Evolutionary conservation across 495 filamentous ascomycete species (phyloP).

Genomic region (Aspergillus sclerotioniger): DNA sequence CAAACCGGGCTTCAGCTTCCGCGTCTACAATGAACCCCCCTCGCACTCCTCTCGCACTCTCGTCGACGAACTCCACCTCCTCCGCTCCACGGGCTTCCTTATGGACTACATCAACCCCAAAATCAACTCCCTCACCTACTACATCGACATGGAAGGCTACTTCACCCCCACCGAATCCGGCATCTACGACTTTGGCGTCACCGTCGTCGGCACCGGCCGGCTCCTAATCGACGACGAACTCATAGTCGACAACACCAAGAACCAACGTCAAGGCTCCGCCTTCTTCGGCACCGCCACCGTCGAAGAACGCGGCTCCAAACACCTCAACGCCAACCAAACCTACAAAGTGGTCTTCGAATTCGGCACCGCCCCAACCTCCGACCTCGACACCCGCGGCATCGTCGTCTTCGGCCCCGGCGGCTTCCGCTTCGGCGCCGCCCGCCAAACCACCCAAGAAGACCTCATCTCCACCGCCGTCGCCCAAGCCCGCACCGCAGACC

Average conservation of each 20-base stretch:
- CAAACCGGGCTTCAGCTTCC: slow-evolving; percentile 56
- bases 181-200: slow-evolving; percentile 72
- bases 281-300: slow-evolving; percentile 62
- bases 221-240: slow-evolving; percentile 67
- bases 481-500: slow-evolving; percentile 62
- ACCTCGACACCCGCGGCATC: slow-evolving; percentile 50
- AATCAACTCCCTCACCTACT: slow-evolving; percentile 53
- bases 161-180: slow-evolving; percentile 61
- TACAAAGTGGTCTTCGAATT: slow-evolving; percentile 64
- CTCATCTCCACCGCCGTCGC: slow-evolving; percentile 62
- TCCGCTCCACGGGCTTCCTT: slow-evolving; percentile 54
- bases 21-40: slow-evolving; percentile 57
- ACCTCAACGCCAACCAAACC: slow-evolving; percentile 56
- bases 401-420: slow-evolving; percentile 65
- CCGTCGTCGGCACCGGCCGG: slow-evolving; percentile 70
- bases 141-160: slow-evolving; percentile 59
- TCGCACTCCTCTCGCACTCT: slow-evolving; percentile 41
- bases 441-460: slow-evolving; percentile 64
- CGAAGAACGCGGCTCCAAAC: slow-evolving; percentile 56
- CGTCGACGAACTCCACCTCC: slow-evolving; percentile 55
- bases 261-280: slow-evolving; percentile 57
- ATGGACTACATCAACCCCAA: slow-evolving; percentile 63
- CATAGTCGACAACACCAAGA: slow-evolving; percentile 66
- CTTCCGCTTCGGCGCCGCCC: slow-evolving; percentile 73
- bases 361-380: slow-evolving; percentile 61